Percentiles rank a stretch among this genome's conserved stretches.
Conservation (phyloP, 805 yeast species). For the Debaryomyces maramus region DNA sequence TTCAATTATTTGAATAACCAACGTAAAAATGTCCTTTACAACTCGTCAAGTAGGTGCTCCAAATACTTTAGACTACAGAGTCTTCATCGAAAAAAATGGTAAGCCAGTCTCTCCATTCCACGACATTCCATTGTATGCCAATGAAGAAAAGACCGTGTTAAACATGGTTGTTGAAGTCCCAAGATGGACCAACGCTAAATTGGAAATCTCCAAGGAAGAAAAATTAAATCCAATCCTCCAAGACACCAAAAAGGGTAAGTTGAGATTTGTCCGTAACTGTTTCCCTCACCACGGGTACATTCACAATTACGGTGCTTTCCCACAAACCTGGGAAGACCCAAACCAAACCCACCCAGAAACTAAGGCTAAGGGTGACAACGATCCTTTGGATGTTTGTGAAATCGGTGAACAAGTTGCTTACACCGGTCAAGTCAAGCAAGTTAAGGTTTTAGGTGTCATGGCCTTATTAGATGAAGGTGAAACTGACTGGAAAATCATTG, state of each 20-base stretch:
- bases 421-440: conserved; percentile 57
- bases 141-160: conserved; percentile 79
- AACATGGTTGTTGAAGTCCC: conserved; percentile 94
- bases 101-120: conserved; percentile 96
- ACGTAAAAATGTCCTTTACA: conserved; percentile 64
- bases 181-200: conserved; percentile 97
- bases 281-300: conserved; percentile 99
- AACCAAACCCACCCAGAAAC: conserved; percentile 63
- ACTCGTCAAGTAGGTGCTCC: conserved; percentile 95
- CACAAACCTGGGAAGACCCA: conserved; percentile 86
- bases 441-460: conserved; percentile 71
- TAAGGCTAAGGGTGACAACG: conserved; percentile 80
- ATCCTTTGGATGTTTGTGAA: conserved; percentile 76
- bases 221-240: conserved; percentile 91
- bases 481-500: conserved; percentile 91
- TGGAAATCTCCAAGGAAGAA: conserved; percentile 86
- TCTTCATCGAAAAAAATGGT: conserved; percentile 89
- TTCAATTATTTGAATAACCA: background rate
- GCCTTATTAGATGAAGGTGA: conserved; percentile 92
- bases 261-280: conserved; percentile 93
- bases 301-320: conserved; percentile 98
- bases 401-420: conserved; percentile 48
- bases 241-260: conserved; percentile 96
- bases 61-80: conserved; percentile 91
- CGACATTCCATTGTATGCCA: conserved; percentile 74